A percentile compares a stretch with the other conserved stretches of the same genome.
These are phyloP conservation scores for Incumbomyces delicatus DNA, from an alignment of 2,329 filamentous ascomycete species.

Conservation along the genomic window DNA sequence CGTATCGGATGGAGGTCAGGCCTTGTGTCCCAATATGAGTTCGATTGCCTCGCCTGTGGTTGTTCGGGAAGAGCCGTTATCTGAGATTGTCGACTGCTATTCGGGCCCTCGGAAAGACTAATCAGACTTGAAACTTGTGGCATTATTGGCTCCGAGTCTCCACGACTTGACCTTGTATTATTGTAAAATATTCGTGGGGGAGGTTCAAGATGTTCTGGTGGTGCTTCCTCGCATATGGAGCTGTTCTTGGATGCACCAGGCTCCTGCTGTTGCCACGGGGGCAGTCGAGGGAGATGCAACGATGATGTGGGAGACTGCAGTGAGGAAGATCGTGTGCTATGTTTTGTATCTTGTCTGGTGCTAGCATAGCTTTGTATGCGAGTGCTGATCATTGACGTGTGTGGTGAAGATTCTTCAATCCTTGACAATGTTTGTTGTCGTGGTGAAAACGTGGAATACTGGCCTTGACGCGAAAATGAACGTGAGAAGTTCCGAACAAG, in stretches of 20 bases:
- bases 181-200: neutral
- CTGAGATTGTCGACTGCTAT: neutral
- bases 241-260: neutral
- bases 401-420: slow-evolving; percentile 18
- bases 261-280: neutral
- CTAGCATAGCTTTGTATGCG: slow-evolving; percentile 3
- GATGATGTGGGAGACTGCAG: neutral
- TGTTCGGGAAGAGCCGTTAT: slow-evolving; percentile 2
- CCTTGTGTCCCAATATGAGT: slow-evolving; percentile 1
- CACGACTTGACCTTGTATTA: neutral
- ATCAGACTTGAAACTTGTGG: neutral
- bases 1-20: neutral
- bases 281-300: neutral
- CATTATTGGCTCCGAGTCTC: neutral
- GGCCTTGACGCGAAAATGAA: slow-evolving; percentile 4
- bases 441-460: neutral
- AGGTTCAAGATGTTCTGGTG: neutral
- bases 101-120: neutral
- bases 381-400: slow-evolving; percentile 14
- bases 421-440: slow-evolving; percentile 11
- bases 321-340: neutral
- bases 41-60: neutral
- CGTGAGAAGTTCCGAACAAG: slow-evolving; percentile 1
- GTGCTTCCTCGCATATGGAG: neutral
- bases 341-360: neutral